These are phyloP conservation scores for Globisporangium camurandrum DNA, from an alignment of 352 stramenopile species.

Conservation along the genomic window DNA sequence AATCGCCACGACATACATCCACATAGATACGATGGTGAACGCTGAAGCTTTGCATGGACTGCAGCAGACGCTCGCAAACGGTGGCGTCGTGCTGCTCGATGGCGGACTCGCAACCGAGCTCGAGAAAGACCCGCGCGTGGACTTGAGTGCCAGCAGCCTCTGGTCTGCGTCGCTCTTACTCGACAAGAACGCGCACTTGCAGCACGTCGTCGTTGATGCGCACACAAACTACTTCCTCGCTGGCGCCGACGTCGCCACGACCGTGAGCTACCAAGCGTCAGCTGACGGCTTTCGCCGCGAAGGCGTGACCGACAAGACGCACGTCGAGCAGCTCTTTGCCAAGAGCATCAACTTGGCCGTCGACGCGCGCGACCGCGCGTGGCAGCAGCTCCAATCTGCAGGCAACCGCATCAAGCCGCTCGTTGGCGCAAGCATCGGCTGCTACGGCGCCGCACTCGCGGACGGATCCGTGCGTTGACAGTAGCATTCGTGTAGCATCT, in stretches of 20 bases:
- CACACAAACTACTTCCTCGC: slow-evolving; percentile 74
- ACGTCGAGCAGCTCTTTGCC: slow-evolving; percentile 59
- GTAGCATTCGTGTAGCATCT: background rate
- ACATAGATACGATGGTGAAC: slow-evolving; percentile 24
- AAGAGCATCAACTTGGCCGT: slow-evolving; percentile 73
- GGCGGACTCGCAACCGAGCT: slow-evolving; percentile 73
- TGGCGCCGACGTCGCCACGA: slow-evolving; percentile 75
- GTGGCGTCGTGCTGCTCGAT: slow-evolving; percentile 54
- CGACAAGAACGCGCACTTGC: slow-evolving; percentile 38
- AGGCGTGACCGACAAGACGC: slow-evolving; percentile 22
- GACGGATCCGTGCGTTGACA: slow-evolving; percentile 73
- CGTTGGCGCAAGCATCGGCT: slow-evolving; percentile 79
- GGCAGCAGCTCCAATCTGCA: slow-evolving; percentile 25
- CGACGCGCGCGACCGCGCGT: slow-evolving; percentile 51
- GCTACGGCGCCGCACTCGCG: slow-evolving; percentile 73
- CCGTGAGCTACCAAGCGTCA: slow-evolving; percentile 82
- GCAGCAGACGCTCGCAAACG: slow-evolving; percentile 20
- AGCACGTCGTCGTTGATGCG: slow-evolving; percentile 51
- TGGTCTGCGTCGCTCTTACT: slow-evolving; percentile 72
- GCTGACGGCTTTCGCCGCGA: slow-evolving; percentile 77
- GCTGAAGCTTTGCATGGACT: slow-evolving; percentile 20
- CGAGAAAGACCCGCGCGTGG: slow-evolving; percentile 59
- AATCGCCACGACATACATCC: too few species aligned
- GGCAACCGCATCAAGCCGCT: slow-evolving; percentile 49
- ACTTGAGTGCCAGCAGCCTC: slow-evolving; percentile 42